Base-by-base conservation (phyloP, 1,284 basidiomycete genomes). In the Meira miltonrushii region DNA sequence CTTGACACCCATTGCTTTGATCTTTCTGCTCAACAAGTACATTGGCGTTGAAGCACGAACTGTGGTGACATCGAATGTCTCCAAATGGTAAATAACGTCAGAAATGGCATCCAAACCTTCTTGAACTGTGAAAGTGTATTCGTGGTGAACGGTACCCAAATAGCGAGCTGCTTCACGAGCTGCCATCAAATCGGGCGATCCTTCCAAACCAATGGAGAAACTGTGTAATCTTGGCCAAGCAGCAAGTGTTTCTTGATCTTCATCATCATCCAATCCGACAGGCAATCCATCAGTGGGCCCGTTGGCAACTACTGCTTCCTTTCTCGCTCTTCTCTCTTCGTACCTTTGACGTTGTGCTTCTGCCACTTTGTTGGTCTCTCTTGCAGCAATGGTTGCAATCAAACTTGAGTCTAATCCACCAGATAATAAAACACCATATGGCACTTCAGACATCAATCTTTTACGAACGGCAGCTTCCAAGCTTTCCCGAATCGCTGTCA, bases 1-100 rank as follows among this genome's bases (percentile, higher is more conserved):
- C 83, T 99, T 99, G 66, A 99, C 95, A 66, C 95, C 95, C 89
- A 93, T 98, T 2, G 95, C 94, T 82, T 98, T 99, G 83, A 98
- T 95, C 83, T 98, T 98, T 59, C 95, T 85, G 78, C 89, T 92
- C 61, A 98, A 85, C 39, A 99, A 85, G 79, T 94, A 94, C 92
- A 94, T 94, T 15, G 95, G 94, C 6, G 94, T 97, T 71, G 90
- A 93, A 4, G 95, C 95, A 59, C 95, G 88, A 55, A 97, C 92
- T 15, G 95, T 99, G 39, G 95, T 99, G 57, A 99, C 95, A 78
- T 99, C 95, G 81, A 92, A 98, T 1, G 95, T 98, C 82, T 99
- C 95, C 48, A 99, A 85, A 79, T 98, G 95, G 81, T 96, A 89
- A 72, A 99, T 96, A 64, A 98, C 95, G 65, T 99, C 95, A 3